Base-by-base conservation (phyloP, 345 rosid genomes). In the Schrenkiella parvula region DNA sequence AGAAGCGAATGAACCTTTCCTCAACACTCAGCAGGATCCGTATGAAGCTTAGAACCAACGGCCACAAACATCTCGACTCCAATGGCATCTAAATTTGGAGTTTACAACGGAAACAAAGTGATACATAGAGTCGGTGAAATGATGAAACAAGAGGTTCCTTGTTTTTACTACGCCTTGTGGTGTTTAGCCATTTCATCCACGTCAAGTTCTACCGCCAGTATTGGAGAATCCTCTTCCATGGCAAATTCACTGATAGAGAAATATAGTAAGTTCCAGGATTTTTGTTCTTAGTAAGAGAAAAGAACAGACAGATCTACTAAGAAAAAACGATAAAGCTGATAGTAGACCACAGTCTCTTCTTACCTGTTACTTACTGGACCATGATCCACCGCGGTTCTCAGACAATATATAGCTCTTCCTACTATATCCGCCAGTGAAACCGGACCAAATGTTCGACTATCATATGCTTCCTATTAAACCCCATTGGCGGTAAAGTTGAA, bases 361-460 rank as follows among this genome's bases (percentile, higher is more conserved):
- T 64, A 91, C 99, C 99, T 95, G 85, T 95, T 95, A 82, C 75
- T 81, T 26, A 95, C 91, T 17, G 95, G 97, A 72, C 98, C 99
- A 75, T 95, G 98, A 78, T 95, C 99, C 63, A 92, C 91, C 29
- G 91, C 96, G 18, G 90, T 86, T 52, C 86, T 82, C 55, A 92
- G 84, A 78, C 95, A 85, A 74, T 95, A 95, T 67, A 95, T 79
- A 41, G 82, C 98, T 71, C 99, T 81, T 25, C 99, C 99, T 61
- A 88, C 85, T 52, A 95, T 87, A 80, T 80, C 74, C 0, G 86
- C 58, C 88, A 85, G 82, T 32, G 92, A 77, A 71, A 95, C 78
- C 7, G 99, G 98, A 73, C 99, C 99, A 78, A 87, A 95, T 41
- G 61, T 71, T 79, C 99, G 82, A 73, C 99, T 95, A 74, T 95